A percentile compares a stretch with the other conserved stretches of the same genome.
Conservation (phyloP, 495 filamentous ascomycete genomes). For the Neurospora sp. region DNA sequence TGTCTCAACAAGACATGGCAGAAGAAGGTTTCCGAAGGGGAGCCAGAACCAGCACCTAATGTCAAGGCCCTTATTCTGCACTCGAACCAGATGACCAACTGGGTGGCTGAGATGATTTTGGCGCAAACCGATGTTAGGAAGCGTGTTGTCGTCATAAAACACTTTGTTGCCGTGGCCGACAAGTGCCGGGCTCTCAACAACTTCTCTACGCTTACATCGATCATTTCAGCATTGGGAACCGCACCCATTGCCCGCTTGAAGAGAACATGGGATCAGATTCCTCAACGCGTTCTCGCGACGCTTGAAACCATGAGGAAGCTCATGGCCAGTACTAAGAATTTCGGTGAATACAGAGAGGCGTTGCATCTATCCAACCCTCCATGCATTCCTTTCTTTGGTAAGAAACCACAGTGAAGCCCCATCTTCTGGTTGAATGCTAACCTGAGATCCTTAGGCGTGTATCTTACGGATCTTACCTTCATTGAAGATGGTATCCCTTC, state of each 20-base stretch:
- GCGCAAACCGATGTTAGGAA: slow-evolving; percentile 89
- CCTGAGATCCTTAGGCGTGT: slow-evolving; percentile 56
- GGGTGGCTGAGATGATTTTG: slow-evolving; percentile 99
- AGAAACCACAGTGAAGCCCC: slow-evolving; percentile 15
- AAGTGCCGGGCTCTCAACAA: slow-evolving; percentile 94
- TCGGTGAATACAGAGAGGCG: slow-evolving; percentile 89
- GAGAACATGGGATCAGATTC: slow-evolving; percentile 91
- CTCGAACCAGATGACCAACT: slow-evolving; percentile 97
- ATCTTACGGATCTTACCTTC: slow-evolving; percentile 95
- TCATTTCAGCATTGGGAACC: slow-evolving; percentile 89
- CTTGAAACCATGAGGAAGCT: slow-evolving; percentile 85
- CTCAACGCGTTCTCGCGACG: slow-evolving; percentile 64
- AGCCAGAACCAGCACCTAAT: slow-evolving; percentile 84
- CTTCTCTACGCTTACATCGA: slow-evolving; percentile 96
- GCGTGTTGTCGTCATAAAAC: slow-evolving; percentile 93
- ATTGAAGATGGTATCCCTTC: slow-evolving; percentile 98
- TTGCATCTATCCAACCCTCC: slow-evolving; percentile 88
- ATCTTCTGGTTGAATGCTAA: slow-evolving; percentile 3
- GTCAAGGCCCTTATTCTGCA: slow-evolving; percentile 94
- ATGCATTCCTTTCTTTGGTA: slow-evolving; percentile 98
- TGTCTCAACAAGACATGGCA: slow-evolving; percentile 98
- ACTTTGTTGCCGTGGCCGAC: slow-evolving; percentile 95
- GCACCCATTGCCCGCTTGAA: slow-evolving; percentile 89
- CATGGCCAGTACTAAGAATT: slow-evolving; percentile 98
- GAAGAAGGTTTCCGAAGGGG: slow-evolving; percentile 74